phyloP scores from a whole-genome alignment of 2,329 filamentous ascomycete species.

The Ophiosphaerella herpotricha region DNA sequence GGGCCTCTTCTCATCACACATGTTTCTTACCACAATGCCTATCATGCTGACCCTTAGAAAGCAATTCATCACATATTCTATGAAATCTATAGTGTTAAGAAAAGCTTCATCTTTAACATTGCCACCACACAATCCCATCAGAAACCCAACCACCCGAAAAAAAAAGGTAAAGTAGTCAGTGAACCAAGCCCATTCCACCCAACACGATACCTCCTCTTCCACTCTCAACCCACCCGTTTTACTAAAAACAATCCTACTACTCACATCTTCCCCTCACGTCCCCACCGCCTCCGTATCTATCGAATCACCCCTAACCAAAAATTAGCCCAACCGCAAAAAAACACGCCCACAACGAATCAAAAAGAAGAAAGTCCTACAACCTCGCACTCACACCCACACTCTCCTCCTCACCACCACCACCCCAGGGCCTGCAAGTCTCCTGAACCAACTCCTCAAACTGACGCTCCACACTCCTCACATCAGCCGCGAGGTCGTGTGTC shows the following conservation, averaged over 20 bases:
- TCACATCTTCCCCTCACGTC: neutral
- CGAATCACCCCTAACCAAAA: neutral
- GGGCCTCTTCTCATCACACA: no score
- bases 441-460: slow-evolving; percentile 1
- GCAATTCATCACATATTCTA: no score
- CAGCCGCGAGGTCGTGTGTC: slow-evolving; percentile 22
- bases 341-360: neutral
- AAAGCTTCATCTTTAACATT: no score
- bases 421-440: neutral
- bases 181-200: no score
- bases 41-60: no score
- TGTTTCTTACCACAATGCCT: no score
- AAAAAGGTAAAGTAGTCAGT: no score
- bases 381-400: neutral
- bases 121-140: no score
- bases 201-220: no score
- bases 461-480: slow-evolving; percentile 8
- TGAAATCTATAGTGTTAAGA: no score
- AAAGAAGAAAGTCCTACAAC: neutral
- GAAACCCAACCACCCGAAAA: no score
- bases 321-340: neutral
- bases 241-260: neutral
- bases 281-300: neutral
- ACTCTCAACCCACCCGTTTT: no score
- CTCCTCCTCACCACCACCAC: neutral